Base-by-base conservation (phyloP, 805 yeast genomes). In the Barnettozyma siamensis region DNA sequence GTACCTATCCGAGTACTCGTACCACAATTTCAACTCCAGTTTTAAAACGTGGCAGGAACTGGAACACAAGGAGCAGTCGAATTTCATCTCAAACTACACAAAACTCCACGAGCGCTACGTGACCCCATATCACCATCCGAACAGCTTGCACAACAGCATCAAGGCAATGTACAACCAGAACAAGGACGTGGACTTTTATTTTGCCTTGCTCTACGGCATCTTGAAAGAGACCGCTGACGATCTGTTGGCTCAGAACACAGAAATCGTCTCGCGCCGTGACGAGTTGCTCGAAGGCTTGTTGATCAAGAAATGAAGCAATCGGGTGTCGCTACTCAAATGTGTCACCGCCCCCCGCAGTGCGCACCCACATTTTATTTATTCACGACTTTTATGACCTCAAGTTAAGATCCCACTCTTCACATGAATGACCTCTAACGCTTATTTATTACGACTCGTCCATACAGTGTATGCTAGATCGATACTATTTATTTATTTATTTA, bases 11-110 rank as follows among this genome's bases (percentile, higher is more conserved):
- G 47, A 46, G 21, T 46, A 46, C 35, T 38, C 47, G 1, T 38
- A 38, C 31, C 33, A 38, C 16, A 39, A 46, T 27, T 41, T 46
- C 31, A 30, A 39, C 34, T 43, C 47, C 13, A 32, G 20, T 12
- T 46, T 41, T 17, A 41, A 40, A 18, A 41, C 37, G 13, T 46
- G 49, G 49, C 42, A 39, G 9, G 49, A 46, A 19, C 23, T 46
- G 9, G 36, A 33, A 7, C 34, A n/a, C 16, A 16, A 37, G 11
- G 47, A 46, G 31, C 47, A 46, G 19, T 18, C 34, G 15, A 36
- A 12, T 7, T 46, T 46, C 35, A 46, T 46, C 18, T 30, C 37
- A 7, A 33, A 29, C 7, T 46, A 46, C 24, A 30, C 37, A 9
- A 27, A 24, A 7, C 24, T 40, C 3, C 47, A 46, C 16, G 45